Base-by-base conservation (phyloP, 2,329 filamentous ascomycete species). In the Beauveria sp. region DNA sequence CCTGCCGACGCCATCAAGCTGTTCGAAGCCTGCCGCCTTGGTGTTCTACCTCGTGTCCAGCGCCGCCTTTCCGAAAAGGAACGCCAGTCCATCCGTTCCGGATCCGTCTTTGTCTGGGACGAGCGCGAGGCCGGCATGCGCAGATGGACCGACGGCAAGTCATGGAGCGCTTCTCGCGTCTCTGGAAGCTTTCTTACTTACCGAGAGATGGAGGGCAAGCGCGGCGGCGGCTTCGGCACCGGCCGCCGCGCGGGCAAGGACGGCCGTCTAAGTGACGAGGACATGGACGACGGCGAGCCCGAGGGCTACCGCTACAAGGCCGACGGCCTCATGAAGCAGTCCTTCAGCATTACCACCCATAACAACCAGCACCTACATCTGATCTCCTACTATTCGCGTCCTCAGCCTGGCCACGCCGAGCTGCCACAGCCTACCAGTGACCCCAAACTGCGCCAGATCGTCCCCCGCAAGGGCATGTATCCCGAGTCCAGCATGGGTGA, bases 51-150 rank as follows among this genome's bases (percentile, higher is more conserved):
- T 34, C 86, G 95, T 66, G 95, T 99, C 6, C 95, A 98, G 78
- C 85, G 95, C 67, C 84, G 95, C 69, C 78, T 97, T 63, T 98
- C 95, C 3, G 95, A 99, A 75, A 98, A 98, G 77, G 95, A 99
- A 77, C 86, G 95, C 64, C 93, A 97, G 72, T 91, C 91, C 4
- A 99, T 99, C 73, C 88, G 91, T 70, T 96, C 93, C 1, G 95
- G 95, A 49, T 99, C 95, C 0, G 93, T 99, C 3, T 99, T 98
- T 70, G 95, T 99, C n/a, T 99, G 95, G 95, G 95, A 99, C 74
- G 95, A 99, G 79, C 83, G 93, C 68, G 95, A 99, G 79, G 95
- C 95, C 12, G 95, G 95, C 67, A 99, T 99, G 95, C 85, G 95
- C 70, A 83, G 95, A 74, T 99, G 95, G 95, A 99, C 95, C 0